Evolutionary conservation across 2,329 filamentous ascomycete species (phyloP).

Genomic region (Whalleya microplaca): DNA sequence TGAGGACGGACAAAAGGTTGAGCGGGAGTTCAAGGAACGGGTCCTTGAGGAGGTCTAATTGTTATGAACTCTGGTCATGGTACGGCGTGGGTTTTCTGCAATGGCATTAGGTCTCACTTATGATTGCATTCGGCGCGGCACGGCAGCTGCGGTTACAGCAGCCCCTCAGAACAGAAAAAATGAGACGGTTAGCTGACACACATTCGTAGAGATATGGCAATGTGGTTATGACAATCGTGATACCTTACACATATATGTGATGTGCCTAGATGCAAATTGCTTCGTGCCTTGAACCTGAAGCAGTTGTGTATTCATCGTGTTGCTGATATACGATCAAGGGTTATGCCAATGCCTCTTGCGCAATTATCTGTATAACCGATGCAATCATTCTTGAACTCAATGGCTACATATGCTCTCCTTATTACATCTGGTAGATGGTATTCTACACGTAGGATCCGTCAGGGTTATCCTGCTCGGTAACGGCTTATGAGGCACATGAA

Average conservation of each 20-base stretch:
- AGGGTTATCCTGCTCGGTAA: not conserved
- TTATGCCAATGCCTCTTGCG: not conserved
- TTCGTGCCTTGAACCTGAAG: not conserved
- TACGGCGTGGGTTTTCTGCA: constrained; percentile 50
- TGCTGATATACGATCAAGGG: not conserved
- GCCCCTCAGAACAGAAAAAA: constrained; percentile 40
- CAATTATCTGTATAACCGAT: not conserved
- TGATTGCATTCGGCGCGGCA: constrained; percentile 53
- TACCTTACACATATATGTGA: not conserved
- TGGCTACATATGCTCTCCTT: too few species aligned
- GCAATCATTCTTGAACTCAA: too few species aligned
- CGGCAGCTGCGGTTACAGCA: constrained; percentile 44
- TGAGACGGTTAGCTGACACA: constrained; percentile 42
- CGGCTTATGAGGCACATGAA: not conserved
- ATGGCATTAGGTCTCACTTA: constrained; percentile 52
- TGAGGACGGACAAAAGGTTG: constrained; percentile 97
- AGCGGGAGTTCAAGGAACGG: constrained; percentile 99
- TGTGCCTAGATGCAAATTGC: too few species aligned
- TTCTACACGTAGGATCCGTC: not conserved
- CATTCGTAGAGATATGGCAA: constrained; percentile 6
- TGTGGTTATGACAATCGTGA: not conserved
- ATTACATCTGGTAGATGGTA: not conserved
- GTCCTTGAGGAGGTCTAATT: constrained; percentile 92
- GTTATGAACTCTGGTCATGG: constrained; percentile 45
- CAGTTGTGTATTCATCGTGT: not conserved